Conservation (phyloP, 1,284 basidiomycete species). For the Cryptococcus sp. region DNA sequence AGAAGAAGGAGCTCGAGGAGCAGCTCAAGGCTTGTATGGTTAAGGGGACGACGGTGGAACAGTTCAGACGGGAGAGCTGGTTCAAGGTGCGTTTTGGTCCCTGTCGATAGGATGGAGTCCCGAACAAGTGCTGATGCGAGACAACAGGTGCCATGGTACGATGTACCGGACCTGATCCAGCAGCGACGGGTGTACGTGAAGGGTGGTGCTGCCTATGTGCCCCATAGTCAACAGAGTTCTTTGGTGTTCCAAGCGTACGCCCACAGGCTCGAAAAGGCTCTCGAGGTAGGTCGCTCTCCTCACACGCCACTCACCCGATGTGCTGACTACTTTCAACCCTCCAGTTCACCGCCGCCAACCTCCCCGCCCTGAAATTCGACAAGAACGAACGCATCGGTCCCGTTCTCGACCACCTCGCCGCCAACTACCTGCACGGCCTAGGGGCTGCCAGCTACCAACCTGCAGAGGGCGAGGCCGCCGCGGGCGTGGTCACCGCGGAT, state of each 20-base stretch:
- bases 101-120: not conserved
- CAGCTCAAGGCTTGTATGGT: constrained; percentile 36
- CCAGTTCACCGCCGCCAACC: constrained; percentile 77
- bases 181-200: constrained; percentile 76
- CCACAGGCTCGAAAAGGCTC: constrained; percentile 65
- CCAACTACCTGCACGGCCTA: constrained; percentile 89
- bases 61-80: constrained; percentile 54
- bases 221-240: constrained; percentile 73
- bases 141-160: constrained; percentile 68
- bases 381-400: constrained; percentile 91
- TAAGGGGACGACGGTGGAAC: constrained; percentile 35
- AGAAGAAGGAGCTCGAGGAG: constrained; percentile 52
- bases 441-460: constrained; percentile 48
- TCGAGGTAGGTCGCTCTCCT: constrained; percentile 62
- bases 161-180: constrained; percentile 88
- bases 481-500: constrained; percentile 72
- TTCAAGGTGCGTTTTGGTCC: constrained; percentile 37
- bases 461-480: constrained; percentile 50
- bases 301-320: not conserved
- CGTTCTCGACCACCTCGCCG: constrained; percentile 86
- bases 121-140: constrained; percentile 1
- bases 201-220: constrained; percentile 87
- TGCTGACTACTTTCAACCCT: constrained; percentile 3
- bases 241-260: constrained; percentile 88
- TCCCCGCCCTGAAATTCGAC: constrained; percentile 75